Evolutionary conservation across 2,329 filamentous ascomycete genomes (phyloP).

Genomic region (Coleophoma cylindrospora): DNA sequence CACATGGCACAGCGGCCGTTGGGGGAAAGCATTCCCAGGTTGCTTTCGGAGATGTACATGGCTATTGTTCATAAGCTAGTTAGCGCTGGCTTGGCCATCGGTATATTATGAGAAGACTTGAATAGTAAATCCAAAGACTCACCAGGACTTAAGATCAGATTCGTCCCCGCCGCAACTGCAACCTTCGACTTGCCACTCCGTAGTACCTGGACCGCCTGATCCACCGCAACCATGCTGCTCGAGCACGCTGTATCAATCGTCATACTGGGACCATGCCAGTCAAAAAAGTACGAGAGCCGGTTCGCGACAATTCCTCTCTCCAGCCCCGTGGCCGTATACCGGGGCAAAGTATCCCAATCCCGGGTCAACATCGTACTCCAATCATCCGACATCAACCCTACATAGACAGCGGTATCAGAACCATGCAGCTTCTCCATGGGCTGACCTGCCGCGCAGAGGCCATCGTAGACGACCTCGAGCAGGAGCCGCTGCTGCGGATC

Average conservation of each 20-base stretch:
- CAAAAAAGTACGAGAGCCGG: slow-evolving; percentile 34
- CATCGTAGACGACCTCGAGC: slow-evolving; percentile 17
- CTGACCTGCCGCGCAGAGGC: slow-evolving; percentile 13
- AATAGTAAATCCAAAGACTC: neutral
- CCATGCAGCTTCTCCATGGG: slow-evolving; percentile 10
- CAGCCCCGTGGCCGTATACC: slow-evolving; percentile 27
- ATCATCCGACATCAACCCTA: slow-evolving; percentile 19
- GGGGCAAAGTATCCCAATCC: slow-evolving; percentile 29
- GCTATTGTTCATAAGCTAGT: slow-evolving; percentile 1
- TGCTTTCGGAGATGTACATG: neutral
- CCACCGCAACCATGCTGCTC: slow-evolving; percentile 27
- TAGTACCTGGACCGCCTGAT: slow-evolving; percentile 16
- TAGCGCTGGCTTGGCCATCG: slow-evolving; percentile 29
- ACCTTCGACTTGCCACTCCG: slow-evolving; percentile 12
- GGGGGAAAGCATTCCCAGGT: neutral
- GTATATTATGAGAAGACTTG: slow-evolving; percentile 20
- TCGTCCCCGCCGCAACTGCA: slow-evolving; percentile 11
- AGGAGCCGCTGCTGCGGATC: slow-evolving; percentile 19
- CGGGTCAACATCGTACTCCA: slow-evolving; percentile 14
- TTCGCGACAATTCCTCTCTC: slow-evolving; percentile 29
- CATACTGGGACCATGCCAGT: slow-evolving; percentile 29
- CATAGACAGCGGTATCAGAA: slow-evolving; percentile 18
- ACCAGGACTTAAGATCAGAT: slow-evolving; percentile 7
- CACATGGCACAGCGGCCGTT: neutral
- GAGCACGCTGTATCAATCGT: slow-evolving; percentile 35